Percentiles rank a stretch among this genome's conserved stretches.
phyloP scores from a whole-genome alignment of 148 eudicot species.

The Rheum nobile region DNA sequence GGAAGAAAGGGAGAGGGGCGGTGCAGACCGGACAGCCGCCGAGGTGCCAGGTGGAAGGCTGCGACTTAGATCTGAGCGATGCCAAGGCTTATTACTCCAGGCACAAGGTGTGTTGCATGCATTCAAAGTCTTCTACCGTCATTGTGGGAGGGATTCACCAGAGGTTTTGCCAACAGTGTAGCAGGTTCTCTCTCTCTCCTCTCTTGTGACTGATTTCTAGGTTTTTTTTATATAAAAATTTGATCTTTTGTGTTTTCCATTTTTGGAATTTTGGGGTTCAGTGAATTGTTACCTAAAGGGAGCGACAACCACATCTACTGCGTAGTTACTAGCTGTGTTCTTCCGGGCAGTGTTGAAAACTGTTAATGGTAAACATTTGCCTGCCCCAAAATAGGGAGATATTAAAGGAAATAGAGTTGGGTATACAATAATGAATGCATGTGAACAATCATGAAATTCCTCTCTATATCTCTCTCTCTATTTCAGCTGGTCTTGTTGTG shows the following conservation, averaged over 20 bases:
- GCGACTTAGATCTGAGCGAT: conserved; percentile 78
- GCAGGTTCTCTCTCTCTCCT: conserved; percentile 39
- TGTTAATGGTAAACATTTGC: neutral
- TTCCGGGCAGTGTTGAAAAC: neutral
- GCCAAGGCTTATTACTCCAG: conserved; percentile 77
- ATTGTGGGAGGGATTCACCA: conserved; percentile 67
- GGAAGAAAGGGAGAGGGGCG: conserved; percentile 37
- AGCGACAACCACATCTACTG: neutral
- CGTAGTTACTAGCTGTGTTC: neutral
- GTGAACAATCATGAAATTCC: neutral
- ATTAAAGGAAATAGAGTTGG: neutral
- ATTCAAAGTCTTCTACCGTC: conserved; percentile 62
- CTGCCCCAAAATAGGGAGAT: neutral
- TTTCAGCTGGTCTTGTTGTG: neutral
- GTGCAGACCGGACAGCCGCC: conserved; percentile 59
- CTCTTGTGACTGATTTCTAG: neutral
- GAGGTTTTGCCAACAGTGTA: conserved; percentile 96
- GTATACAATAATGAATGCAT: neutral
- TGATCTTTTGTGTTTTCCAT: neutral
- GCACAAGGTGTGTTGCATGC: conserved; percentile 84
- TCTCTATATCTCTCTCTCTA: neutral
- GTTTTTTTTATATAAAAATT: neutral
- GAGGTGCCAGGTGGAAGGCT: conserved; percentile 88
- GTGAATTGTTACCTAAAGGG: neutral
- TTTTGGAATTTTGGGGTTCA: conserved; percentile 8